phyloP scores from a whole-genome alignment of 495 filamentous ascomycete species.

The Usnea hakonensis region DNA sequence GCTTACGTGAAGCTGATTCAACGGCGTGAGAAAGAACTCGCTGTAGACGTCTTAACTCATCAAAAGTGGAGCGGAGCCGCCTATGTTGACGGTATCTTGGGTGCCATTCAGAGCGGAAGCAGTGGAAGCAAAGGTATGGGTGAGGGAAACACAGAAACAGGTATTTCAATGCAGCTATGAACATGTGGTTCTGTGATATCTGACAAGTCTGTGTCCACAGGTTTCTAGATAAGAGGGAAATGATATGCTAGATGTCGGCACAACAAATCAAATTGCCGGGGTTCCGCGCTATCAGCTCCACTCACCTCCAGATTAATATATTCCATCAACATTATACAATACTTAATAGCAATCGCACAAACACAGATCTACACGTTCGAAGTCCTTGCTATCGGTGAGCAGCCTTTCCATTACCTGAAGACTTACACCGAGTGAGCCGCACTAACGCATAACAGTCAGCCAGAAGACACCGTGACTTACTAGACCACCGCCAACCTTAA shows the following conservation, averaged over 20 bases:
- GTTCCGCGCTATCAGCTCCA: not conserved
- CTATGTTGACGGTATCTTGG: conserved; percentile 90
- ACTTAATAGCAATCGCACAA: not conserved
- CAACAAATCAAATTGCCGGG: not conserved
- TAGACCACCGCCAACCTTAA: not conserved
- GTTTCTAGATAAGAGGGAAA: not conserved
- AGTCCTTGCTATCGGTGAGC: too few relatives aligned
- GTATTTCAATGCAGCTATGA: conserved; percentile 18
- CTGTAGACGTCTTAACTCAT: conserved; percentile 91
- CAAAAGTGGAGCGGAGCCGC: conserved; percentile 95
- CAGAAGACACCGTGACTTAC: not conserved
- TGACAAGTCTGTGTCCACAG: not conserved
- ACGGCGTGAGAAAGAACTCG: conserved; percentile 79
- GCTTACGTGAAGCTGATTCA: conserved; percentile 93
- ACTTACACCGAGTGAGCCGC: not conserved
- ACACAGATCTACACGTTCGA: too few relatives aligned
- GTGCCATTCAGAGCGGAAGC: conserved; percentile 86
- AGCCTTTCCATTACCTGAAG: not conserved
- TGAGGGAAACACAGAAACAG: conserved; percentile 67
- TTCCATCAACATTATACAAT: not conserved
- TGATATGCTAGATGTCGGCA: not conserved
- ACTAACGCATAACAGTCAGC: not conserved
- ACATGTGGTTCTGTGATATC: not conserved
- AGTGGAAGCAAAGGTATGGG: conserved; percentile 76
- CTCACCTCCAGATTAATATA: not conserved